Evolutionary conservation across 2,329 filamentous ascomycete genomes (phyloP).

Genomic region (Colletotrichum paranaense): DNA sequence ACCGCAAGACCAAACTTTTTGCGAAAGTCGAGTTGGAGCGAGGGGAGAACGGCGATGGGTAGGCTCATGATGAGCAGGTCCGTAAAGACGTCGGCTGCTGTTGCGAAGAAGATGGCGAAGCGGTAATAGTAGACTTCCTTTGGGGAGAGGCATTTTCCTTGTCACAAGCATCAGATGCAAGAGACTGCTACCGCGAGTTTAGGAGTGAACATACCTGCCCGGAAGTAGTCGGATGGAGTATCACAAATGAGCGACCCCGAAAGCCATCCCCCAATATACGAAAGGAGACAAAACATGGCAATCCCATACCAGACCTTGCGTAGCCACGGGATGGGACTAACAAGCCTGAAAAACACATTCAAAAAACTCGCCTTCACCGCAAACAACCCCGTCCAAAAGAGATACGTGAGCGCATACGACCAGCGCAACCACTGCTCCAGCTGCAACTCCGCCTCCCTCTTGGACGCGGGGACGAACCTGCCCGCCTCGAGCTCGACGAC

Average conservation of each 20-base stretch:
- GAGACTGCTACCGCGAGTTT: no score
- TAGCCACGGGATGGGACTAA: slow-evolving; percentile 31
- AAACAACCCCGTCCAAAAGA: slow-evolving; percentile 41
- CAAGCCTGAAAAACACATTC: slow-evolving; percentile 38
- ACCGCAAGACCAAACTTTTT: slow-evolving; percentile 37
- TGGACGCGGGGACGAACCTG: slow-evolving; percentile 21
- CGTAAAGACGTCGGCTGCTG: slow-evolving; percentile 33
- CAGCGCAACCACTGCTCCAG: slow-evolving; percentile 29
- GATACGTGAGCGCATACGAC: slow-evolving; percentile 40
- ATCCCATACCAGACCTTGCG: slow-evolving; percentile 38
- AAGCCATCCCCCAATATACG: slow-evolving; percentile 37
- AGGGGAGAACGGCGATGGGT: slow-evolving; percentile 36
- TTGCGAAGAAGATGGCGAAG: slow-evolving; percentile 36
- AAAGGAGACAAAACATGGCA: slow-evolving; percentile 34
- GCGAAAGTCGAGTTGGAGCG: slow-evolving; percentile 33
- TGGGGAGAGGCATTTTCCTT: slow-evolving; percentile 35
- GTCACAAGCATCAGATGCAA: not conserved
- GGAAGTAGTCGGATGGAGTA: slow-evolving; percentile 33
- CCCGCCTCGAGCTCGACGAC: slow-evolving; percentile 34
- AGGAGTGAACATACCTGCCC: slow-evolving; percentile 19
- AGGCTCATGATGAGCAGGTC: slow-evolving; percentile 39
- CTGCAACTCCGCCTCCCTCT: not conserved
- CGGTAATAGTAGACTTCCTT: slow-evolving; percentile 26
- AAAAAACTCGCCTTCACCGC: slow-evolving; percentile 41
- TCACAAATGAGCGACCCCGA: slow-evolving; percentile 35